These are phyloP conservation scores for Cyamopsis tetragonoloba DNA, from an alignment of 306 rosid species.

Conservation along the genomic window DNA sequence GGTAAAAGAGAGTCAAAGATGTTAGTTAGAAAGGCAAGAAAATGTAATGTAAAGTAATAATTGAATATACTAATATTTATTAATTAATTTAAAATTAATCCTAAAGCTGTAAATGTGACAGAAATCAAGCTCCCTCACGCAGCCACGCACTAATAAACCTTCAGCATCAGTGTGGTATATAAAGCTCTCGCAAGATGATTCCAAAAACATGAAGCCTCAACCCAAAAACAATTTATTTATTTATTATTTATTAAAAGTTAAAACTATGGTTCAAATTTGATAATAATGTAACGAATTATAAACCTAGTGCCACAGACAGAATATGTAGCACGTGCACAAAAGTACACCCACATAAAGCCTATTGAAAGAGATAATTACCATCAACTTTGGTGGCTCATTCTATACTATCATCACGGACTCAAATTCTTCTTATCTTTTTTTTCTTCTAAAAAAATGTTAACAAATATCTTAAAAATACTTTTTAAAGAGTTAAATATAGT, in stretches of 20 bases:
- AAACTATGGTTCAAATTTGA: not conserved
- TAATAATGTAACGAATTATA: too few species aligned
- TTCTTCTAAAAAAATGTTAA: too few species aligned
- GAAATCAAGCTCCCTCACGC: slow-evolving; percentile 32
- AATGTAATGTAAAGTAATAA: slow-evolving; percentile 19
- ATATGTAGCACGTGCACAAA: slow-evolving; percentile 62
- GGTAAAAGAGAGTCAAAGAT: slow-evolving; percentile 28
- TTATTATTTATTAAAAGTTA: slow-evolving; percentile 4
- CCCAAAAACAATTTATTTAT: too few species aligned
- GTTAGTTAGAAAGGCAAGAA: slow-evolving; percentile 27
- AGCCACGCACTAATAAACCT: slow-evolving; percentile 34
- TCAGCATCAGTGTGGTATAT: slow-evolving; percentile 24
- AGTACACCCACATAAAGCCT: slow-evolving; percentile 51
- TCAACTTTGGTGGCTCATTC: not conserved
- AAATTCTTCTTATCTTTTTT: too few species aligned
- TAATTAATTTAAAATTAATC: not conserved
- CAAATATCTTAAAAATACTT: too few species aligned
- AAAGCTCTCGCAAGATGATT: slow-evolving; percentile 37
- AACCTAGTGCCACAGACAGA: slow-evolving; percentile 35
- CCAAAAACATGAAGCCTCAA: slow-evolving; percentile 38
- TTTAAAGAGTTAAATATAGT: too few species aligned
- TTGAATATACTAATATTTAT: too few species aligned
- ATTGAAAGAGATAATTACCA: slow-evolving; percentile 20
- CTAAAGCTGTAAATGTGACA: slow-evolving; percentile 33
- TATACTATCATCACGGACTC: too few species aligned